Base-by-base conservation (phyloP, 129 eudicot genomes). In the Pittosporum tobira region DNA sequence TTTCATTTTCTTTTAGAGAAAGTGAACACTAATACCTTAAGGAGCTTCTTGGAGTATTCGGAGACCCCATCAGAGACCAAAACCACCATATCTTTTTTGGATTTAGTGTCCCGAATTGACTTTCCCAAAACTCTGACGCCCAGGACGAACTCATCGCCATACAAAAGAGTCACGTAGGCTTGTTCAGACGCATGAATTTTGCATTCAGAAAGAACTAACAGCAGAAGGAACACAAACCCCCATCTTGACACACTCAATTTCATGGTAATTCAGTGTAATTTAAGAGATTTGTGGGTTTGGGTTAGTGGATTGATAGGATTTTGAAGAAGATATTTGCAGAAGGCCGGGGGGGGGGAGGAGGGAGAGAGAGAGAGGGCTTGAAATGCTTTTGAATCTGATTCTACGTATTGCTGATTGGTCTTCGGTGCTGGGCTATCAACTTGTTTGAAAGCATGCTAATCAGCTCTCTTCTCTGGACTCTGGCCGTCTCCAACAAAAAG, bases 61-160 rank as follows among this genome's bases (percentile, higher is more conserved):
- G 99, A 91, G 49, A 91, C 99, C 6, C 99, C 99, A 73, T 91
- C 99, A 25, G 99, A 91, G 10, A 91, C 99, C 72, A 91, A 70
- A 74, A 76, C 96, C 16, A 91, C 99, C 94, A 91, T 91, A 13
- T 83, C 94, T 19, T 89, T 79, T 5, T 63, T 52, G 12, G 96
- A 79, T 66, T 82, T 84, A 12, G 91, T 91, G 50, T 91, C 88
- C 45, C 85, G 75, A 21, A 91, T 87, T 0, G 99, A 91, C 73
- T 91, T 91, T 13, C 99, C 99, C 20, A 91, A 70, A 40, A 91
- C 99, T 63, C 99, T 78, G 42, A 91, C 99, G 51, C 99, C 99
- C 50, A 91, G 78, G 51, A 91, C 45, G 52, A 91, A 91, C 72
- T 91, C 99, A 74, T 91, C 99, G 15, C 99, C 99, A 62, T 91